Base-by-base conservation (phyloP, 345 rosid species). In the Acer saccharum region DNA sequence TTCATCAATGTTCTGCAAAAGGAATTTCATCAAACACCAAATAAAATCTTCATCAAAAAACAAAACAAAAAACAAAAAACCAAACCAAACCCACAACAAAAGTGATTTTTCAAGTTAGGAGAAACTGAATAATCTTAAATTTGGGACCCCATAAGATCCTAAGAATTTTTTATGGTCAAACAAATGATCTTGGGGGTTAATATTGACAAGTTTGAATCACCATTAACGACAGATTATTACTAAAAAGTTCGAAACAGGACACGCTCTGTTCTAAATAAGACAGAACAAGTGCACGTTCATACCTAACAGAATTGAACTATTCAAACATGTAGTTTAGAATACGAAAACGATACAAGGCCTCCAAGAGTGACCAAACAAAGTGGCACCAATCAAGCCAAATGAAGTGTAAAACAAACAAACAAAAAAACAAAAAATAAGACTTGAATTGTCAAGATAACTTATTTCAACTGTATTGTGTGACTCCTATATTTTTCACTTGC, bases 1-100 rank as follows among this genome's bases (percentile, higher is more conserved):
- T 10, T 88, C 95, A 73, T 90, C 93, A 73, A 87, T 43, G 67
- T 77, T 81, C 98, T 96, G 96, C 67, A 18, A 70, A 60, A 52
- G 16, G 39, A 46, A 68, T 2, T 46, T 46, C 4, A 46, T 69
- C 27, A 41, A 46, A 46, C 14, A 10, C 0, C 13, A 46, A 10
- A 10, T 46, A 46, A 46, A 46, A 9, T 46, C 50, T 44, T 44
- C 3, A 50, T 50, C 16, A 50, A 50, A 58, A n/a, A n/a, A 4
- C 6, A 20, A 21, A 60, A 54, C 16, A 50, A 50, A 58, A n/a
- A n/a, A 4, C 6, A 20, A 21, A 60, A 54, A 14, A 54, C 50
- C 44, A 32, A 74, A 50, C 13, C 39, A 35, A 35, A 35, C 39
- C 39, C 39, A 29, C 35, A 50, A 11, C 8, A 44, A 76, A 57